Evolutionary conservation across 2,329 filamentous ascomycete genomes (phyloP), one percentile per base, ranked within the genome.

Genomic region (Epichloe scottii): DNA sequence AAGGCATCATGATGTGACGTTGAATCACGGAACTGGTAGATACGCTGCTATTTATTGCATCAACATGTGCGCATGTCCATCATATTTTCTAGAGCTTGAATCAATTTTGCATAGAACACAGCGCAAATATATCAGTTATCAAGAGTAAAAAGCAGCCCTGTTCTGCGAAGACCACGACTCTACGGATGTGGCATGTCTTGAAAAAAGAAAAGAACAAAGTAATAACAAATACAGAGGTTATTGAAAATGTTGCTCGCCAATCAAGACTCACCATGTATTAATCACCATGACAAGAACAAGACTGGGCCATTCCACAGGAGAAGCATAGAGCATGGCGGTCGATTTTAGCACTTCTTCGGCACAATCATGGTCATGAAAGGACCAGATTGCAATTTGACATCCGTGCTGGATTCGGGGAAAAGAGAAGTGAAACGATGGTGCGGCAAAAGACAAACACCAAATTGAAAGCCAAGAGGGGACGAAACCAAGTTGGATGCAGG

Each of bases 331-430:
- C 60, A 59, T 23, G 52, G 56, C 11, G 11, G 67, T 82, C 68
- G 64, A 78, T 93, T 76, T 94, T 80, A 93, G 89, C 89, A 95
- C 89, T 89, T 95, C 89, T 95, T 90, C 87, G 89, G 89, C 90
- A 89, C 90, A 93, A 90, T 82, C 79, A 76, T 82, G 89, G 87
- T 85, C 87, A 95, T 83, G 71, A 68, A 67, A 68, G 69, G 83
- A 82, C 84, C 80, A 80, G 76, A 85, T 91, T 93, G 90, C 82
- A 96, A 95, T 95, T 95, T 95, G 89, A 96, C 89, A 95, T 95
- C 87, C 85, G 87, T 95, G 90, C 90, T 91, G 71, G 58, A 34
- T 46, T 34, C 14, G 35, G 15, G 1, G 14, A 6, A 38, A 3
- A 15, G 17, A 37, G 11, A 15, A 2, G 1, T 21, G 5, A 7